Evolutionary conservation across 345 rosid genomes (phyloP).

Genomic region (Melaleuca alternifolia): DNA sequence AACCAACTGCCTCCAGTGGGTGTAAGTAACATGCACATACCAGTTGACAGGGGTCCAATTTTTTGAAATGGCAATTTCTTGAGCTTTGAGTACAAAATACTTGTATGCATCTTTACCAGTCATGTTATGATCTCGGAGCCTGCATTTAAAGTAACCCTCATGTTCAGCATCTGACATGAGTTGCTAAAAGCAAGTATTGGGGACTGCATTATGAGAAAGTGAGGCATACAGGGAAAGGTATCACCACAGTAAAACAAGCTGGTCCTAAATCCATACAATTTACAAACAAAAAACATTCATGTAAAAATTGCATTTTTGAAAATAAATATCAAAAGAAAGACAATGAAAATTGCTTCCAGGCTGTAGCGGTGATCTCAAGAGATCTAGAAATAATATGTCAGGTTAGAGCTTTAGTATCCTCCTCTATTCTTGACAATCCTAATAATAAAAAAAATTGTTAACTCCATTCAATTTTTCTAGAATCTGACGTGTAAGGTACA

Average conservation of each 20-base stretch:
- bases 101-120: slow-evolving; percentile 58
- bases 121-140: slow-evolving; percentile 64
- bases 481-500: neutral
- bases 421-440: neutral
- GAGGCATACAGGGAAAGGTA: neutral
- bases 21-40: slow-evolving; percentile 16
- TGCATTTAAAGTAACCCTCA: slow-evolving; percentile 17
- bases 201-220: neutral
- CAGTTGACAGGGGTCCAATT: slow-evolving; percentile 84
- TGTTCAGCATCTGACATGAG: neutral
- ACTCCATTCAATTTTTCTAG: neutral
- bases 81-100: slow-evolving; percentile 75
- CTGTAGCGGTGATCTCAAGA: neutral
- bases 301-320: neutral
- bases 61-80: slow-evolving; percentile 69
- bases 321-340: neutral
- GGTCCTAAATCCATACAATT: neutral
- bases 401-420: neutral
- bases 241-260: neutral
- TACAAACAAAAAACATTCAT: neutral
- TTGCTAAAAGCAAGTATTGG: neutral
- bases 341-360: neutral
- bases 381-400: neutral
- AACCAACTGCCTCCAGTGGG: neutral
- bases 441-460: neutral